These are phyloP conservation scores for Lithohypha guttulata DNA, from an alignment of 2,329 filamentous ascomycete species.

Conservation along the genomic window DNA sequence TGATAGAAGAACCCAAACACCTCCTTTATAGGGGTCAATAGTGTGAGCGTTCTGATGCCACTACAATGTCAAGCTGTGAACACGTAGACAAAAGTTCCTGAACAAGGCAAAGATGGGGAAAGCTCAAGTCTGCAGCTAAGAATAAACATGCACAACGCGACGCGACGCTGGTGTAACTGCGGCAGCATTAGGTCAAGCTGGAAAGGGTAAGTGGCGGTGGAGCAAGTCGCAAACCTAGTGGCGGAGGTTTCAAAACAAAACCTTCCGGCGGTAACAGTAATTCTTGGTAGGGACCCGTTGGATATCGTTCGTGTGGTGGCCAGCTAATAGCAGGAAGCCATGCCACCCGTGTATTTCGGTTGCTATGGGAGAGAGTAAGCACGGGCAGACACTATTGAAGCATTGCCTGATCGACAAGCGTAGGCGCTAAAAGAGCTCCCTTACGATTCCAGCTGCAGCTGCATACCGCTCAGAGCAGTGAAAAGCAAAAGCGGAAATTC, in stretches of 20 bases:
- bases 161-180: not conserved
- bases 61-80: too few species aligned
- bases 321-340: too few species aligned
- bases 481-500: not conserved
- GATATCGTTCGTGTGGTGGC: not conserved
- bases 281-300: too few species aligned
- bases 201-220: not conserved
- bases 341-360: too few species aligned
- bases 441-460: not conserved
- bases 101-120: too few species aligned
- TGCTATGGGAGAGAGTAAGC: too few species aligned
- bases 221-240: not conserved
- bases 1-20: too few species aligned
- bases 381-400: not conserved
- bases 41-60: too few species aligned
- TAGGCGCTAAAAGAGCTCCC: not conserved
- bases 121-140: conserved; percentile 5
- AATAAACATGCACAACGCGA: too few species aligned
- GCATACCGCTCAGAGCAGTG: not conserved
- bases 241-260: conserved; percentile 3
- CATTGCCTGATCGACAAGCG: conserved; percentile 1
- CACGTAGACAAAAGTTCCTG: too few species aligned
- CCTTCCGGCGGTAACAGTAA: too few species aligned
- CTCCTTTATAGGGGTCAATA: too few species aligned
- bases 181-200: not conserved